Conservation (phyloP, 2,329 filamentous ascomycete species). For the Dissoconium aciculare region DNA sequence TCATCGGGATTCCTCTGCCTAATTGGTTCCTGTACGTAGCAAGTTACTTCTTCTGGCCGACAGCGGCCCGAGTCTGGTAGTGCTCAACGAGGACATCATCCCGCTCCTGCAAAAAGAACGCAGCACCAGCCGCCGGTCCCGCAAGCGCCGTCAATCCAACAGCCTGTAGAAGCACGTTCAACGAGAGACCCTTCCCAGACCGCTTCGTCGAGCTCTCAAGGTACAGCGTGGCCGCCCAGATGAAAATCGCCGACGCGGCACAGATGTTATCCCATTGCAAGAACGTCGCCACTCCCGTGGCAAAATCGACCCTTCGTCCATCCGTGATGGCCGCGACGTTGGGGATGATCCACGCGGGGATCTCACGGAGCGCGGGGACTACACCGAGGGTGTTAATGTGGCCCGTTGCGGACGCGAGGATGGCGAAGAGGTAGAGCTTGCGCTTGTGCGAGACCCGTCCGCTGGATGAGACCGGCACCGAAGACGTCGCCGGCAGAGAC, state of each 20-base stretch:
- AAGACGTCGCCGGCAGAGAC: neutral
- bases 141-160: slow-evolving; percentile 8
- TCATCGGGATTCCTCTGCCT: too few species aligned
- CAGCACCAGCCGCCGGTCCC: slow-evolving; percentile 12
- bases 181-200: neutral
- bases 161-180: slow-evolving; percentile 7
- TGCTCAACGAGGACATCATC: slow-evolving; percentile 7
- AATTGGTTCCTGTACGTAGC: too few species aligned
- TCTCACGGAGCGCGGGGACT: slow-evolving; percentile 6
- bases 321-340: slow-evolving; percentile 1
- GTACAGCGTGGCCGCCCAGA: slow-evolving; percentile 11
- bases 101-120: slow-evolving; percentile 13
- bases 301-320: slow-evolving; percentile 7
- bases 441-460: slow-evolving; percentile 1
- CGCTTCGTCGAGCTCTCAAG: slow-evolving; percentile 5
- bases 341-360: slow-evolving; percentile 8
- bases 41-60: too few species aligned
- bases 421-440: slow-evolving; percentile 12
- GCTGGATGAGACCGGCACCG: neutral
- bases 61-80: too few species aligned
- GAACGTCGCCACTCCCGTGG: slow-evolving; percentile 12
- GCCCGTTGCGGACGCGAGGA: slow-evolving; percentile 12
- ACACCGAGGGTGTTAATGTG: slow-evolving; percentile 10
- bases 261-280: slow-evolving; percentile 15
- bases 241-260: slow-evolving; percentile 9